Conservation (phyloP, 2,329 filamentous ascomycete genomes). For the Botrytis galanthina region DNA sequence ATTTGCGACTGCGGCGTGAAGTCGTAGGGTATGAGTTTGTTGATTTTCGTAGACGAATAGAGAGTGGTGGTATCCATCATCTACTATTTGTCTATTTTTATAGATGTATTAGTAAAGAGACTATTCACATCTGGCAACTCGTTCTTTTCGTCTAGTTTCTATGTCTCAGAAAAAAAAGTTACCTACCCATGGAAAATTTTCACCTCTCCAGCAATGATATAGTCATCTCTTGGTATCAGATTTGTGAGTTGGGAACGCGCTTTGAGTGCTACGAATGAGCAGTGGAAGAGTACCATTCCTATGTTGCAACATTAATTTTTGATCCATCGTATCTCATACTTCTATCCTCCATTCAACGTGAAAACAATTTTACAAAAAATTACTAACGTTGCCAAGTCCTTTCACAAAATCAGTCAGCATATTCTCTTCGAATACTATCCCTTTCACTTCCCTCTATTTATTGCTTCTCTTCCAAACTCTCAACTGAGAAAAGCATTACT, state of each 20-base stretch:
- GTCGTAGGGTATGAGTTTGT: constrained; percentile 48
- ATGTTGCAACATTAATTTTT: not conserved
- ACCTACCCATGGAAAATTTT: constrained; percentile 57
- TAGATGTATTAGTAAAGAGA: not conserved
- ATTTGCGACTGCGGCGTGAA: constrained; percentile 56
- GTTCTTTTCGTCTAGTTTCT: too few relatives aligned
- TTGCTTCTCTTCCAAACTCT: too few relatives aligned
- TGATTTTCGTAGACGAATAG: constrained; percentile 54
- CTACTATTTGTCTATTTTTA: constrained; percentile 50
- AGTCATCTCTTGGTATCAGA: constrained; percentile 47
- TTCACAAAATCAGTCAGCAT: not conserved
- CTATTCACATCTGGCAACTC: not conserved
- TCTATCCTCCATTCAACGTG: not conserved
- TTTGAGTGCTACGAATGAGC: constrained; percentile 57
- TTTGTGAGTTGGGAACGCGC: constrained; percentile 48
- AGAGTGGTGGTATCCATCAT: constrained; percentile 53
- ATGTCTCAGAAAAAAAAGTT: not conserved
- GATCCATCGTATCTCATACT: not conserved
- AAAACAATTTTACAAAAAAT: too few relatives aligned
- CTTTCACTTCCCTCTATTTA: too few relatives aligned
- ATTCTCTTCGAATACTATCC: not conserved
- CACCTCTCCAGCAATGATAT: constrained; percentile 48
- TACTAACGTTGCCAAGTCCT: constrained; percentile 21
- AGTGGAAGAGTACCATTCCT: constrained; percentile 62
- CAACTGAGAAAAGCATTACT: constrained; percentile 23